Evolutionary conservation across 306 rosid species (phyloP).

Genomic region (Citrullus mucosospermus): DNA sequence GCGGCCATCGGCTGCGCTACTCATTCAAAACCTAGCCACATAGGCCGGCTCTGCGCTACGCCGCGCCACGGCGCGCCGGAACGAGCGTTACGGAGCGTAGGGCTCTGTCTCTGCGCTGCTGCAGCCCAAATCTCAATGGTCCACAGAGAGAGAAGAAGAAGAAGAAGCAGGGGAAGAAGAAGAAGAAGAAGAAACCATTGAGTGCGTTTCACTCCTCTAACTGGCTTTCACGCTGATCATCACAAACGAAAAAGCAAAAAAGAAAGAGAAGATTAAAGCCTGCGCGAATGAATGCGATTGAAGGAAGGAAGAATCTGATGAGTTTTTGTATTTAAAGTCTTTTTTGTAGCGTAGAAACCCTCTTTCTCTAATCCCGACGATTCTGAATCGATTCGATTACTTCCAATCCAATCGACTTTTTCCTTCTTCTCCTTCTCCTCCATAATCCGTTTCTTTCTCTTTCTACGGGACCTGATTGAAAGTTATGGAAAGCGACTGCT

Average conservation of each 20-base stretch:
- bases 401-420: conserved; percentile 3
- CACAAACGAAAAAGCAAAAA: background rate
- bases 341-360: background rate
- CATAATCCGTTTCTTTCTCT: background rate
- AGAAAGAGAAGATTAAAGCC: background rate
- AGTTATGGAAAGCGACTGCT: conserved; percentile 12
- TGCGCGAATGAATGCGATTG: background rate
- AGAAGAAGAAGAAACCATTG: background rate
- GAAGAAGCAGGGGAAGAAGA: background rate
- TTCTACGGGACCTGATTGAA: background rate
- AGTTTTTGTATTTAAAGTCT: background rate
- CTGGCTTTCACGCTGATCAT: background rate
- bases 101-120: background rate
- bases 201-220: conserved; percentile 5
- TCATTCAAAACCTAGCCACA: background rate
- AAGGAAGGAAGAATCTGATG: background rate
- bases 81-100: background rate
- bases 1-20: background rate
- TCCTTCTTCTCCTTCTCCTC: background rate
- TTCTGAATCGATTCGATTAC: background rate
- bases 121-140: conserved; percentile 45
- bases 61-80: background rate
- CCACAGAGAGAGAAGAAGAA: conserved; percentile 5
- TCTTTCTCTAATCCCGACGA: conserved; percentile 8
- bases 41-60: background rate